Base-by-base conservation (phyloP, 164 flowering plant genomes). In the Liquidambar formosana region DNA sequence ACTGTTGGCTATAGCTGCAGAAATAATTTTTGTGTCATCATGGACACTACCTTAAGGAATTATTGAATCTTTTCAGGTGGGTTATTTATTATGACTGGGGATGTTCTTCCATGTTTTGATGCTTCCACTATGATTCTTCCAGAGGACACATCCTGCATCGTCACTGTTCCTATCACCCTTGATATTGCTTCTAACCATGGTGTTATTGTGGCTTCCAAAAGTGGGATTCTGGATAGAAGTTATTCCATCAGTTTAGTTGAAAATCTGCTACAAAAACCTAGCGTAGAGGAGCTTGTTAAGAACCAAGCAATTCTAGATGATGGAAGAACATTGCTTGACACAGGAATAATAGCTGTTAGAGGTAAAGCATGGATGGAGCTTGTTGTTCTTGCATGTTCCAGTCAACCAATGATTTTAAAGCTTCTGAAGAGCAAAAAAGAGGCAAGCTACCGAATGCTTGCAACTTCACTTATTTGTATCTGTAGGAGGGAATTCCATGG, bases 151-250 rank as follows among this genome's bases (percentile, higher is more conserved):
- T 78, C 98, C n/a, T 86, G 93, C 80, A 96, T 93, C 49, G 76
- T 96, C 63, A 96, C 99, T 60, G 99, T 93, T 71, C 99, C 98
- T 23, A 87, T 93, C 60, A 92, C 99, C 67, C 91, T 96, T 64
- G 99, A 96, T 73, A 64, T 96, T 73, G 99, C 99, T 79, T 82
- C 94, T 66, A 93, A 96, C 78, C 99, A 96, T 78, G 99, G 99
- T 57, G 99, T 96, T 65, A 77, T 96, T 71, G 97, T 96, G 70
- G 89, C 97, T 69, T 83, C 98, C 52, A 81, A 84, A 74, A 73
- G 67, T 75, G 84, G 75, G 63, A 70, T 26, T 49, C 6, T 41
- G 21, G 74, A 74, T 65, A 73, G 76, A 71, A 75, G 53, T 61
- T 83, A 71, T 81, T 65, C 84, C 11, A 80, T 87, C 59, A 76